Percentiles rank a stretch among this genome's conserved stretches.
Conservation (phyloP, 2,329 filamentous ascomycete genomes). For the Rutstroemia sp. region DNA sequence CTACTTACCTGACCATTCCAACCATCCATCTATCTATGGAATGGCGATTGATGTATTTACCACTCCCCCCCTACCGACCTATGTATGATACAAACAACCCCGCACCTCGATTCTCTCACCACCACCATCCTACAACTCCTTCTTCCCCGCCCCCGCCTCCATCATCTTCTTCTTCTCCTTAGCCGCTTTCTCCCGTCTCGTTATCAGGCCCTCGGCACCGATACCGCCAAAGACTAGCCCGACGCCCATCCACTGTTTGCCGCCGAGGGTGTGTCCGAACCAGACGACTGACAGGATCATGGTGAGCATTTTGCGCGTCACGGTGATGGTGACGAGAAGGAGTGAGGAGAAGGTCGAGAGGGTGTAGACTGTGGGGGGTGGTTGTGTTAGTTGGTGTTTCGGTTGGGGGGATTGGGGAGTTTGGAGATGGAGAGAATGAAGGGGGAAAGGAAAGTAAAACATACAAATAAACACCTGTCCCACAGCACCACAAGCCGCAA, state of each 20-base stretch:
- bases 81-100: neutral
- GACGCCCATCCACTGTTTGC: slow-evolving; percentile 93
- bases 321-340: slow-evolving; percentile 89
- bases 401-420: neutral
- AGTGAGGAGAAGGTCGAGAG: slow-evolving; percentile 87
- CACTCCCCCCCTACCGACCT: too few relatives aligned
- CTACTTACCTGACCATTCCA: too few relatives aligned
- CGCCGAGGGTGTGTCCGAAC: slow-evolving; percentile 80
- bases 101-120: neutral
- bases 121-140: slow-evolving; percentile 15
- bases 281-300: slow-evolving; percentile 95
- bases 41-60: too few relatives aligned
- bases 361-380: slow-evolving; percentile 58
- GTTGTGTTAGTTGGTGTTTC: neutral
- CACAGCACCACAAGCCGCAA: slow-evolving; percentile 82
- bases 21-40: too few relatives aligned
- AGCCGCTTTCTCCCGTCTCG: slow-evolving; percentile 71
- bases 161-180: slow-evolving; percentile 46
- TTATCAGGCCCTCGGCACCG: slow-evolving; percentile 79
- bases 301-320: slow-evolving; percentile 97
- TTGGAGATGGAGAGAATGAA: neutral
- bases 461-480: slow-evolving; percentile 93
- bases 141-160: slow-evolving; percentile 17
- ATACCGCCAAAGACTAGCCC: slow-evolving; percentile 91
- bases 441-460: slow-evolving; percentile 25